Percentiles rank a stretch among this genome's conserved stretches.
Conservation (phyloP, 2,329 filamentous ascomycete species). For the Zasmidium angulare region DNA sequence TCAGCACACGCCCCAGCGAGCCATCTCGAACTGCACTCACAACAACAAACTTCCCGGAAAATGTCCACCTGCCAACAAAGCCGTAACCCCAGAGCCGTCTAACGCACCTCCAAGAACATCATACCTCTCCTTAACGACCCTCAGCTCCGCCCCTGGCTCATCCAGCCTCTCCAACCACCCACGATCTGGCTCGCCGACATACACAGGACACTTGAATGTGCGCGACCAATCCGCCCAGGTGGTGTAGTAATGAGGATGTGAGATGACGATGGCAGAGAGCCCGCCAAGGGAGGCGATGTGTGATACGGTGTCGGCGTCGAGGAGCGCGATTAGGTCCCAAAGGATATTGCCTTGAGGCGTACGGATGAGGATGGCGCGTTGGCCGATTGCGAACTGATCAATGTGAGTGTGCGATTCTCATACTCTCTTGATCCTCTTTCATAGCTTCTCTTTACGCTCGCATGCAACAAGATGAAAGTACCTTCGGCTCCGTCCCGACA, state of each 20-base stretch:
- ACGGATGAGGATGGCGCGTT: constrained; percentile 67
- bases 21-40: too few species aligned
- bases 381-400: constrained; percentile 69
- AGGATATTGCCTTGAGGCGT: constrained; percentile 68
- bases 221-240: constrained; percentile 71
- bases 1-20: too few species aligned
- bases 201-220: constrained; percentile 68
- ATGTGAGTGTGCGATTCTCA: too few species aligned
- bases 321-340: constrained; percentile 72
- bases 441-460: too few species aligned
- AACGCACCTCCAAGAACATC: constrained; percentile 36
- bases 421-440: constrained; percentile 32
- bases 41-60: constrained; percentile 72
- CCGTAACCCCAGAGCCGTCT: too few species aligned
- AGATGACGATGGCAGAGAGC: constrained; percentile 56
- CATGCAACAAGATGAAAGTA: not conserved
- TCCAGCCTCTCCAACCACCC: constrained; percentile 59
- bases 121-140: constrained; percentile 43
- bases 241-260: constrained; percentile 75
- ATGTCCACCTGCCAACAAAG: constrained; percentile 72
- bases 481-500: constrained; percentile 41
- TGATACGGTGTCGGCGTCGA: constrained; percentile 63
- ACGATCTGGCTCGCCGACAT: constrained; percentile 63
- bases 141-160: constrained; percentile 36
- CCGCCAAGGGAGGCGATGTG: constrained; percentile 9